Evolutionary conservation across 2,329 filamentous ascomycete species (phyloP).

Genomic region (Coleophoma crateriformis): DNA sequence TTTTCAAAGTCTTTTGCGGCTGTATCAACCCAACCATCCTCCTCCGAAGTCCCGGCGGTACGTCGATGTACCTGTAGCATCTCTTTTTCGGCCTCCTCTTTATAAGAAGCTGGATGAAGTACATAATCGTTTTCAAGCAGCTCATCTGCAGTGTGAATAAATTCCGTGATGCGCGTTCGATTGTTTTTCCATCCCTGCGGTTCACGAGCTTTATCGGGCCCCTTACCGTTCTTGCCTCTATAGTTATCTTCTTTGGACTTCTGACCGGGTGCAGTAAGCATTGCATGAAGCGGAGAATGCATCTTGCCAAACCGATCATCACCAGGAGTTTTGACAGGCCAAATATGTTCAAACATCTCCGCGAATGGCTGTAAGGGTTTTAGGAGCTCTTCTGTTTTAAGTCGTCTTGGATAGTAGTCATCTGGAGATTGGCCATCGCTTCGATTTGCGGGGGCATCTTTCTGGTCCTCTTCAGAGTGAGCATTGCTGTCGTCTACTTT

Average conservation of each 20-base stretch:
- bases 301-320: constrained; percentile 77
- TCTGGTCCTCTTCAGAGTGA: not conserved
- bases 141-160: constrained; percentile 67
- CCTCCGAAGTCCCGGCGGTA: constrained; percentile 37
- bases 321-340: constrained; percentile 83
- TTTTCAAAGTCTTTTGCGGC: constrained; percentile 61
- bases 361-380: constrained; percentile 60
- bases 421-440: constrained; percentile 37
- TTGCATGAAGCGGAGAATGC: constrained; percentile 80
- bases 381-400: constrained; percentile 46
- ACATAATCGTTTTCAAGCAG: constrained; percentile 79
- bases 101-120: constrained; percentile 72
- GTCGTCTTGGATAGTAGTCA: constrained; percentile 51
- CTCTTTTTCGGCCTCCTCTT: constrained; percentile 46
- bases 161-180: constrained; percentile 76
- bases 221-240: constrained; percentile 19
- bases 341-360: constrained; percentile 80
- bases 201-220: constrained; percentile 50
- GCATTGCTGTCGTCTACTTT: constrained; percentile 3
- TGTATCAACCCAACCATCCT: constrained; percentile 79
- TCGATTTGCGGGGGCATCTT: no score
- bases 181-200: constrained; percentile 66
- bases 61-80: constrained; percentile 48
- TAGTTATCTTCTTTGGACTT: constrained; percentile 62
- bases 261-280: constrained; percentile 69